A percentile compares a stretch with the other conserved stretches of the same genome.
Conservation (phyloP, 108 stramenopile species). For the Cylindrotheca closterium region DNA sequence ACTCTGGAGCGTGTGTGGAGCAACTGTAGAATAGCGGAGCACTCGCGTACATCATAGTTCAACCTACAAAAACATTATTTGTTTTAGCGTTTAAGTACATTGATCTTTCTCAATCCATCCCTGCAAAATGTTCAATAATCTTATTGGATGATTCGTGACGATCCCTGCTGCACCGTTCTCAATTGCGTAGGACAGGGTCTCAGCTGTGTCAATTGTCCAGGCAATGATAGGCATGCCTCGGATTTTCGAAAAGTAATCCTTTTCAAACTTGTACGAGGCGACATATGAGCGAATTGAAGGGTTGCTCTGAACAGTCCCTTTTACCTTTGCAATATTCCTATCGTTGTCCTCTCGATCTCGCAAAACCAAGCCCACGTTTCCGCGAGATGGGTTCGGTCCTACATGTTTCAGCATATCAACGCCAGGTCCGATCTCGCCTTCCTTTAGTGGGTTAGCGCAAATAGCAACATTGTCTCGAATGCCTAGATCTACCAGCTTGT, state of each 20-base stretch:
- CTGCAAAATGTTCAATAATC: no score
- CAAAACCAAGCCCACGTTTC: not conserved
- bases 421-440: slow-evolving; percentile 1
- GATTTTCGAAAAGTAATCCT: not conserved
- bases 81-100: no score
- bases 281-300: not conserved
- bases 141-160: not conserved
- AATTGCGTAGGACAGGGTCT: not conserved
- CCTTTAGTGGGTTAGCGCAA: not conserved
- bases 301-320: not conserved
- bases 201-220: not conserved
- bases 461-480: slow-evolving; percentile 5
- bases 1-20: no score
- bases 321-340: not conserved
- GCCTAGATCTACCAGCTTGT: not conserved
- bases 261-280: not conserved
- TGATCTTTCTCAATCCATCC: no score
- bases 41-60: no score
- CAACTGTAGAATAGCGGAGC: no score
- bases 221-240: not conserved
- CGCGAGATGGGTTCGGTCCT: not conserved
- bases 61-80: no score
- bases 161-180: not conserved
- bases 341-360: not conserved
- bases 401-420: not conserved